A percentile compares a stretch with the other conserved stretches of the same genome.
Evolutionary conservation across 441 rosid genomes (phyloP).

Genomic region (Adansonia madagascariensis): DNA sequence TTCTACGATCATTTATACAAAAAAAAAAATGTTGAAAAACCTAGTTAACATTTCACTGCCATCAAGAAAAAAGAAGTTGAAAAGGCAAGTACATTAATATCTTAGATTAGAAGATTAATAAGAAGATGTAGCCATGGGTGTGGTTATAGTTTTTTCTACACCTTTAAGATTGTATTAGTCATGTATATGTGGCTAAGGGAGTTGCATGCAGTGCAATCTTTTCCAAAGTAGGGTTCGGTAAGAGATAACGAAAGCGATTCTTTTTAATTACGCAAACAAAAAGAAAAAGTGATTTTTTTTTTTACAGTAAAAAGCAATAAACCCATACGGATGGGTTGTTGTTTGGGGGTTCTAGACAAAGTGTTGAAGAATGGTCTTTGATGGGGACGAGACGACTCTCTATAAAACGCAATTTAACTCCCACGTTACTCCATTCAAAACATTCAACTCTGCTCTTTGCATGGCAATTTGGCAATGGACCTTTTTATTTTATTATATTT

Average conservation of each 20-base stretch:
- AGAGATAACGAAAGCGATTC: slow-evolving; percentile 41
- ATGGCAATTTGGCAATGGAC: neutral
- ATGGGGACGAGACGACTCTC: slow-evolving; percentile 4
- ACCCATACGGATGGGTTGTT: neutral
- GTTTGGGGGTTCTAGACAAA: neutral
- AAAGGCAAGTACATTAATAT: too few relatives aligned
- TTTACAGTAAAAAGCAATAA: neutral
- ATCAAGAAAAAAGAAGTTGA: too few relatives aligned
- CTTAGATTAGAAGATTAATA: too few relatives aligned
- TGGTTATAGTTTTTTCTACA: too few relatives aligned
- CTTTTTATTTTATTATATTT: neutral
- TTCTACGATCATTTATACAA: too few relatives aligned
- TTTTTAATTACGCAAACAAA: too few relatives aligned
- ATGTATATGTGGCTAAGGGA: neutral
- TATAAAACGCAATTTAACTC: slow-evolving; percentile 8
- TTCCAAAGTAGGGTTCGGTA: slow-evolving; percentile 40
- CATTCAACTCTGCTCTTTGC: neutral
- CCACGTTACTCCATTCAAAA: slow-evolving; percentile 23
- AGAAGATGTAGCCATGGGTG: too few relatives aligned
- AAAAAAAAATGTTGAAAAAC: too few relatives aligned
- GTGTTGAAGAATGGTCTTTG: slow-evolving; percentile 22
- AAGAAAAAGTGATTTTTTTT: too few relatives aligned
- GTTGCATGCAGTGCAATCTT: slow-evolving; percentile 6
- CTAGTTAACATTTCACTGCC: too few relatives aligned
- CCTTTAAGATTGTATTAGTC: neutral